Base-by-base conservation (phyloP, 768 basidiomycete genomes). In the Pisolithus albus region DNA sequence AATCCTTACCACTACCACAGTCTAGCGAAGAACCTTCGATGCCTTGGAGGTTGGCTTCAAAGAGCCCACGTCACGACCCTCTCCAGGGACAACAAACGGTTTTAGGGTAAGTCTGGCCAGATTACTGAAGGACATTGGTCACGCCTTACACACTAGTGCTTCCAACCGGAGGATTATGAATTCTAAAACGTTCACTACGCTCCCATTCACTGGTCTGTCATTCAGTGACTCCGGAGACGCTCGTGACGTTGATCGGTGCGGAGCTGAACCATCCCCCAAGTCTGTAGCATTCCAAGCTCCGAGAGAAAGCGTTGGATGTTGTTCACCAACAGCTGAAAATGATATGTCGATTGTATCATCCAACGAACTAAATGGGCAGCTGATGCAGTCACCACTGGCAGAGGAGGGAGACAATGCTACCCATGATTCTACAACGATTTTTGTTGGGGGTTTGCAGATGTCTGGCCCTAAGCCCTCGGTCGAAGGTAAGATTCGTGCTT, bases 361-460 rank as follows among this genome's bases (percentile, higher is more conserved):
- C 43, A 61, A 46, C 47, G 59, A 57, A 41, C 56, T 54, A 15
- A 63, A 55, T 5, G 57, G 62, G 39, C 58, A 64, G 13, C 42
- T 52, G 30, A 59, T 62, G 37, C 51, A 57, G 26, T 34, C 51
- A 4, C 55, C 65, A 50, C 59, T 4, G 21, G 21, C 66, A 26
- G 60, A 57, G 28, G 63, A 60, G 26, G 61, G 63, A n/a, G 68
- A 72, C 30, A 68, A 70, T 50, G 73, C 76, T 15, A 11, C 13
- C 21, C 63, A 83, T 13, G 86, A 89, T 61, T 83, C 82, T 0
- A 80, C 75, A 2, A 82, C 85, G 1, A 72, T 91, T 26, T 90
- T 89, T 62, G 84, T 89, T 26, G 88, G 88, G 7, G 86, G 86
- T 5, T 72, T 91, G 41, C 82, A 85, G 58, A 76, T 80, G 60